These are phyloP conservation scores for Vitellaria paradoxa DNA, from an alignment of 179 eudicot species.

Conservation along the genomic window DNA sequence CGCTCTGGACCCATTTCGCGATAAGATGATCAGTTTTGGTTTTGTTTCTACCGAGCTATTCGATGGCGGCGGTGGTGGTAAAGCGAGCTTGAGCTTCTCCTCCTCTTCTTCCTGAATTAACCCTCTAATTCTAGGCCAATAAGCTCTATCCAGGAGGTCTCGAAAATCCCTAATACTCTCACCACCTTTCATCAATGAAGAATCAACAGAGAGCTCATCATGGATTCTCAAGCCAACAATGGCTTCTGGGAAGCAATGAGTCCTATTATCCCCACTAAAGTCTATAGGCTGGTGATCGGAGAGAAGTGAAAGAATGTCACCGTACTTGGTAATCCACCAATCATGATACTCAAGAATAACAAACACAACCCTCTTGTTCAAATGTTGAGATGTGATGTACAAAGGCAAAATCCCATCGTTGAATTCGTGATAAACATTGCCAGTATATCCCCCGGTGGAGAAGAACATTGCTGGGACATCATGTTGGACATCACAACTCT, in stretches of 20 bases:
- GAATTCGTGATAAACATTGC: conserved; percentile 89
- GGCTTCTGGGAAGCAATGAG: conserved; percentile 82
- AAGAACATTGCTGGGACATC: conserved; percentile 86
- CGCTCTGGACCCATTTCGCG: conserved; percentile 63
- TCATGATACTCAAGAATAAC: conserved; percentile 77
- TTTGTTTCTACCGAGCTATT: conserved; percentile 13
- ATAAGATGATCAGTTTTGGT: conserved; percentile 63
- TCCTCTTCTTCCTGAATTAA: conserved; percentile 51
- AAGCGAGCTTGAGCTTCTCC: conserved; percentile 18
- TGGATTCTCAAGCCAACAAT: conserved; percentile 73
- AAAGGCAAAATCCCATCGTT: conserved; percentile 87
- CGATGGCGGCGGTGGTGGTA: neutral
- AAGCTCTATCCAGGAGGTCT: conserved; percentile 52
- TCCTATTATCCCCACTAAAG: conserved; percentile 47
- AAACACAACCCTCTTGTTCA: conserved; percentile 68
- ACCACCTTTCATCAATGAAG: conserved; percentile 48
- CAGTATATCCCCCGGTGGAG: conserved; percentile 93
- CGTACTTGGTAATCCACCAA: conserved; percentile 86
- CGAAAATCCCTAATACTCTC: conserved; percentile 56
- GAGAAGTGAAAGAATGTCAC: conserved; percentile 53
- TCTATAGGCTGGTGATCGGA: conserved; percentile 67
- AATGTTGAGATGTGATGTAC: conserved; percentile 70
- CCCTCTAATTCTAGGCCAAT: conserved; percentile 51
- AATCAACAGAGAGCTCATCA: conserved; percentile 70
- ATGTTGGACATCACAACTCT: conserved; percentile 59